Conservation (phyloP, 73 alveolate genomes). For the Paramecium biaurelia region DNA sequence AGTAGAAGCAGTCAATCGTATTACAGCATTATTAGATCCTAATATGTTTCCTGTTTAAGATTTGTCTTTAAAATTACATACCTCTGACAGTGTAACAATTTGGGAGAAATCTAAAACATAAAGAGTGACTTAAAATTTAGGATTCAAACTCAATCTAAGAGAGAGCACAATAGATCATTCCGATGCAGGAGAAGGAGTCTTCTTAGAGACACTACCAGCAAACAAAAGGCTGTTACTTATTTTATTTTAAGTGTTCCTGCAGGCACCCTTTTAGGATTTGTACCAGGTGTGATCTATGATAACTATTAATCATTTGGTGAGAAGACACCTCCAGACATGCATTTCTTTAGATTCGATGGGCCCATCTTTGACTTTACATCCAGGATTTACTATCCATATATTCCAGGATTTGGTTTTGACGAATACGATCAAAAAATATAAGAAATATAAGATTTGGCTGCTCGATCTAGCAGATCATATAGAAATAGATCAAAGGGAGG, state of each 20-base stretch:
- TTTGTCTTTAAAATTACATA: background rate
- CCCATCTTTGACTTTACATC: background rate
- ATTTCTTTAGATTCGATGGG: constrained; percentile 36
- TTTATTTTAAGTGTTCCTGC: constrained; percentile 5
- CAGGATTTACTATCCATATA: background rate
- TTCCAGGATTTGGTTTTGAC: background rate
- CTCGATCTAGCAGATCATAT: background rate
- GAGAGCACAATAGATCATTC: background rate
- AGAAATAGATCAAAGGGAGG: background rate
- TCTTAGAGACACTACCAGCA: background rate
- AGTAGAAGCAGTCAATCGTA: constrained; percentile 5
- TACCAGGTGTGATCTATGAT: constrained; percentile 16
- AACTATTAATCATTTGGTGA: background rate
- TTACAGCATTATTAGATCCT: constrained; percentile 13
- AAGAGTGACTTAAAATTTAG: background rate
- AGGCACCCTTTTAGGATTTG: constrained; percentile 26
- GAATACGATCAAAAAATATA: background rate
- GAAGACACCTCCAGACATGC: constrained; percentile 45
- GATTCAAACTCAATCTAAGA: background rate
- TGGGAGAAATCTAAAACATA: background rate
- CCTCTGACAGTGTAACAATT: background rate
- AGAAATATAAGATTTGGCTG: background rate
- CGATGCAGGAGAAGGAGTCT: constrained; percentile 11
- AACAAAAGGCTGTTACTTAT: constrained; percentile 28
- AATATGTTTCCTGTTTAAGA: constrained; percentile 17